Evolutionary conservation across 306 rosid species (phyloP), one percentile per base, ranked within the genome.

Genomic region (Prinsepia uniflora): DNA sequence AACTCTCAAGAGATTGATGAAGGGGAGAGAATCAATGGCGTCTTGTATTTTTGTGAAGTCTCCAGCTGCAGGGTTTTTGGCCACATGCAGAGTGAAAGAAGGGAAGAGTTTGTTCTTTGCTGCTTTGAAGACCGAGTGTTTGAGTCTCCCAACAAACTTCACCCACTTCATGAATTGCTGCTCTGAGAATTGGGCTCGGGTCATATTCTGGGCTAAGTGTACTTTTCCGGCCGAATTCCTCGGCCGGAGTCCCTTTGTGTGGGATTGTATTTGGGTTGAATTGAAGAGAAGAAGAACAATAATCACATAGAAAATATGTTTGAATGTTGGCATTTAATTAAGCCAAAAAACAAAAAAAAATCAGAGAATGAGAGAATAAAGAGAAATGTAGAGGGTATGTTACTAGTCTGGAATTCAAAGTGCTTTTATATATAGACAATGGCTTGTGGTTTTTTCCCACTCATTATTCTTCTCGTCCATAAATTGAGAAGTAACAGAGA

Each of bases 131-230:
- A 94, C 87, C 1, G 96, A 65, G 83, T 94, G 99, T 45, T 79
- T 87, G 55, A 94, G 88, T 24, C 71, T 50, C 41, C 97, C 99
- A 24, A 94, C 99, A 63, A 86, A 94, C 49, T 75, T 78, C 41
- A 91, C 92, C 99, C 99, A 94, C 75, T 82, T 85, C 84, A 91
- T 77, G 88, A 94, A 94, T 67, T 89, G 97, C 54, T 86, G 76
- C 76, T 94, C 91, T 40, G 99, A 79, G 75, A 72, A 68, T 54
- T 86, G 78, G 61, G 83, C 65, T 76, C 50, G 79, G 17, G 85
- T 86, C 78, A 81, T 71, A 68, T 87, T 91, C 13, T 47, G 62
- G 0, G 64, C 11, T 15, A 74, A 61, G 30, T 13, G 77, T 0
- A 59, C 72, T 44, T 75, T 84, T 30, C 81, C 62, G 24, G 64